Conservation (phyloP, 768 basidiomycete species). For the Suillus cothurnatus region DNA sequence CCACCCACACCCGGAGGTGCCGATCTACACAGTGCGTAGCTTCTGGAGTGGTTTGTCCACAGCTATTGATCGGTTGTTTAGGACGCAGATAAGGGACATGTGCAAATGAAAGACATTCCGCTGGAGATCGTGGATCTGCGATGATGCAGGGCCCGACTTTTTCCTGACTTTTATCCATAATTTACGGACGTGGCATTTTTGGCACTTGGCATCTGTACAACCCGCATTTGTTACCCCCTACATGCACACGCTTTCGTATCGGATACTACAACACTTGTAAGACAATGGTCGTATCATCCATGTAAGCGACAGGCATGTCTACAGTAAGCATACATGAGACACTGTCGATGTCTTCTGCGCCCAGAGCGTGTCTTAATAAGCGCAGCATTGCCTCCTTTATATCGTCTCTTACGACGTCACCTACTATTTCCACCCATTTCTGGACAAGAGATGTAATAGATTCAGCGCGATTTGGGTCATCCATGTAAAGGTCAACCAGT, state of each 20-base stretch:
- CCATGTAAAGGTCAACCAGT: slow-evolving; percentile 38
- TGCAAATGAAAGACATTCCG: slow-evolving; percentile 69
- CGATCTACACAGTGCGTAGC: slow-evolving; percentile 80
- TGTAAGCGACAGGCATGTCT: slow-evolving; percentile 38
- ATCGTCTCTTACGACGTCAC: slow-evolving; percentile 6
- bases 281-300: slow-evolving; percentile 60
- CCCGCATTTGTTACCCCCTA: slow-evolving; percentile 1
- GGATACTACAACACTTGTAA: slow-evolving; percentile 25
- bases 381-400: slow-evolving; percentile 29
- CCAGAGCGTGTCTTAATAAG: slow-evolving; percentile 48
- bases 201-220: slow-evolving; percentile 5
- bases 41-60: slow-evolving; percentile 1
- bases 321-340: slow-evolving; percentile 51
- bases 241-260: neutral
- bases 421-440: slow-evolving; percentile 41
- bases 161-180: neutral
- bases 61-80: slow-evolving; percentile 26
- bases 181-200: slow-evolving; percentile 1
- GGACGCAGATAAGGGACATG: slow-evolving; percentile 88
- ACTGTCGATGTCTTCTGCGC: slow-evolving; percentile 42
- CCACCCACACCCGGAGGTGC: slow-evolving; percentile 82
- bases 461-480: slow-evolving; percentile 21
- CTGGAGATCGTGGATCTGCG: slow-evolving; percentile 89
- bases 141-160: slow-evolving; percentile 12
- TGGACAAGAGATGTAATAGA: slow-evolving; percentile 27